phyloP scores from a whole-genome alignment of 2,329 filamentous ascomycete species.

The Ceratocystis harringtonii region DNA sequence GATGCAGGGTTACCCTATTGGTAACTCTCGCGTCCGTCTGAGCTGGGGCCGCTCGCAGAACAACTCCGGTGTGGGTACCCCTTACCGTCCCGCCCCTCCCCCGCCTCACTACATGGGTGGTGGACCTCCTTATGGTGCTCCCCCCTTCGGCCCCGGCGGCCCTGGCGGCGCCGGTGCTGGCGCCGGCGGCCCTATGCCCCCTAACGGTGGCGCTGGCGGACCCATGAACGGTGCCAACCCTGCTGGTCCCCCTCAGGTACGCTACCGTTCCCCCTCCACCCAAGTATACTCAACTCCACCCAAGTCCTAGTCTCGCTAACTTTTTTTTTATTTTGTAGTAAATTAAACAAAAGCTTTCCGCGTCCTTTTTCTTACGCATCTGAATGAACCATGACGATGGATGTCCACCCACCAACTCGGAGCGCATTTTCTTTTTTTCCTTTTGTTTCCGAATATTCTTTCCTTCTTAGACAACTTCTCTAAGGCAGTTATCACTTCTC shows the following conservation, averaged over 20 bases:
- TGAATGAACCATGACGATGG: conserved; percentile 17
- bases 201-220: conserved; percentile 26
- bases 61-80: conserved; percentile 95
- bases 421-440: conserved; percentile 6
- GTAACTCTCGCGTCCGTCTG: conserved; percentile 91
- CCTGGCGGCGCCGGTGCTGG: conserved; percentile 28
- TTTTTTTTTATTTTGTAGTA: conserved; percentile 9
- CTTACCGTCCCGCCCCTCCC: conserved; percentile 80
- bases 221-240: conserved; percentile 27
- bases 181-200: conserved; percentile 26
- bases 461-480: conserved; percentile 6
- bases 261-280: conserved; percentile 6
- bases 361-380: conserved; percentile 18
- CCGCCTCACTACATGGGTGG: conserved; percentile 40
- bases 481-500: conserved; percentile 7
- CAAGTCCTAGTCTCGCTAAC: conserved; percentile 7
- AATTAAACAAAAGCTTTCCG: conserved; percentile 13
- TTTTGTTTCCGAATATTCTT: conserved; percentile 10
- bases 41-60: conserved; percentile 98
- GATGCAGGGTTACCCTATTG: conserved; percentile 99
- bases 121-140: conserved; percentile 32
- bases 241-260: conserved; percentile 29
- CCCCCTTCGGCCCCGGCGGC: conserved; percentile 32
- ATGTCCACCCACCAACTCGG: conserved; percentile 12
- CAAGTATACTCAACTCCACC: background rate